These are phyloP conservation scores for Stellera chamaejasme DNA, from an alignment of 345 rosid genomes.

Conservation along the genomic window DNA sequence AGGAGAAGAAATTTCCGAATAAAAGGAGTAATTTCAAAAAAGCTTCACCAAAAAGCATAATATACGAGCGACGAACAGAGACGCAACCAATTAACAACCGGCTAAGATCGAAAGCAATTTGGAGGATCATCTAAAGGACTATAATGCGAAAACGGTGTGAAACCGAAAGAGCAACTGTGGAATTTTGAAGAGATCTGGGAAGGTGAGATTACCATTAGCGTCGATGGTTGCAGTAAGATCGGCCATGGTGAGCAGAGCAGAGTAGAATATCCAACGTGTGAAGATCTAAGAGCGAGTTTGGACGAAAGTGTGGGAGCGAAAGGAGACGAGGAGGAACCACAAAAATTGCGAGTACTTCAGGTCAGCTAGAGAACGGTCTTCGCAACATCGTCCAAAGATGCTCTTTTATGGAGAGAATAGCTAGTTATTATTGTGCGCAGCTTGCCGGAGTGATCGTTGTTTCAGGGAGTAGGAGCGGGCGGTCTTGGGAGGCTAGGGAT, in stretches of 20 bases:
- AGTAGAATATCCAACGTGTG: too few species aligned
- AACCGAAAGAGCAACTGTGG: not conserved
- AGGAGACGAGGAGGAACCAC: slow-evolving; percentile 1
- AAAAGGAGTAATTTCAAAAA: not conserved
- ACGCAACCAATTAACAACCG: not conserved
- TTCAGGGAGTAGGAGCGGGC: too few species aligned
- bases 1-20: not conserved
- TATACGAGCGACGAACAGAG: not conserved
- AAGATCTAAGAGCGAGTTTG: slow-evolving; percentile 1
- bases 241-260: slow-evolving; percentile 14
- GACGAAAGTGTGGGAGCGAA: not conserved
- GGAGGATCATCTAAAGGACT: not conserved
- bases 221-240: not conserved
- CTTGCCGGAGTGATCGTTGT: too few species aligned
- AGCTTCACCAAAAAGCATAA: not conserved
- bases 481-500: too few species aligned
- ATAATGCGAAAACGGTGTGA: not conserved
- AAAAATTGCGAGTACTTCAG: too few species aligned
- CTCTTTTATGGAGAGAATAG: too few species aligned
- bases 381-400: too few species aligned
- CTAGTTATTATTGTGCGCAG: too few species aligned
- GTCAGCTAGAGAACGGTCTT: too few species aligned
- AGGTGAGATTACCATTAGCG: slow-evolving; percentile 13
- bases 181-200: not conserved
- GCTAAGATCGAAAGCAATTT: not conserved